Conservation (phyloP, 345 rosid genomes). For the Alliaria petiolata region DNA sequence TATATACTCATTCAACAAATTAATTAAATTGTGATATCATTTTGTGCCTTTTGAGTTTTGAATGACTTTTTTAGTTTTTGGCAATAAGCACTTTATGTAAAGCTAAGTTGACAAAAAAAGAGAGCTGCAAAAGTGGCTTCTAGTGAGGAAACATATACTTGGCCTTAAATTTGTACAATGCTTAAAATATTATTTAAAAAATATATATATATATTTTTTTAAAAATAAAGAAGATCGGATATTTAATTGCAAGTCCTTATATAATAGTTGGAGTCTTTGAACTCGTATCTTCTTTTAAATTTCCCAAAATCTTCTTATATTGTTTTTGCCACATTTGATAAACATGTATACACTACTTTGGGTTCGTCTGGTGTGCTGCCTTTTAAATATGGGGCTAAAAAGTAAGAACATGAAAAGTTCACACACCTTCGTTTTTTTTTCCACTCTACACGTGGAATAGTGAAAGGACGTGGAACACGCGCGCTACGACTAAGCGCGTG, state of each 20-base stretch:
- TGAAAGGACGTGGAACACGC: constrained; percentile 6
- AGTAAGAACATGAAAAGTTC: constrained; percentile 18
- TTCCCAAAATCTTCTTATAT: not conserved
- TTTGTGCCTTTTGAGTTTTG: constrained; percentile 22
- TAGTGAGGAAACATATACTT: constrained; percentile 35
- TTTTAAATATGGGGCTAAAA: constrained; percentile 23
- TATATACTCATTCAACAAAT: not conserved
- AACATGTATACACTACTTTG: not conserved
- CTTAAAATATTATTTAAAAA: not conserved
- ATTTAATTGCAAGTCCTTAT: constrained; percentile 1
- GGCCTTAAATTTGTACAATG: too few species aligned
- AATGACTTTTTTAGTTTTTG: constrained; percentile 23
- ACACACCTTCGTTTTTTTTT: not conserved
- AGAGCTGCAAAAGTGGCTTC: constrained; percentile 29
- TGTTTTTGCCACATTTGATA: constrained; percentile 11
- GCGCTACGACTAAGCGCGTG: constrained; percentile 22
- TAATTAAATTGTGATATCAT: not conserved
- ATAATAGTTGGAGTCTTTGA: not conserved
- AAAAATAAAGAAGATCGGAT: not conserved
- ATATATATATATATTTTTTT: too few species aligned
- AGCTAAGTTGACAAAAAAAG: constrained; percentile 48
- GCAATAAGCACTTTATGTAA: constrained; percentile 27
- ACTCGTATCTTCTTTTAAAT: not conserved
- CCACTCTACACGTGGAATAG: not conserved
- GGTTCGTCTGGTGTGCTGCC: constrained; percentile 3